A percentile compares a stretch with the other conserved stretches of the same genome.
phyloP scores from a whole-genome alignment of 805 yeast genomes.

The Zygosaccharomyces pseudorouxii region DNA sequence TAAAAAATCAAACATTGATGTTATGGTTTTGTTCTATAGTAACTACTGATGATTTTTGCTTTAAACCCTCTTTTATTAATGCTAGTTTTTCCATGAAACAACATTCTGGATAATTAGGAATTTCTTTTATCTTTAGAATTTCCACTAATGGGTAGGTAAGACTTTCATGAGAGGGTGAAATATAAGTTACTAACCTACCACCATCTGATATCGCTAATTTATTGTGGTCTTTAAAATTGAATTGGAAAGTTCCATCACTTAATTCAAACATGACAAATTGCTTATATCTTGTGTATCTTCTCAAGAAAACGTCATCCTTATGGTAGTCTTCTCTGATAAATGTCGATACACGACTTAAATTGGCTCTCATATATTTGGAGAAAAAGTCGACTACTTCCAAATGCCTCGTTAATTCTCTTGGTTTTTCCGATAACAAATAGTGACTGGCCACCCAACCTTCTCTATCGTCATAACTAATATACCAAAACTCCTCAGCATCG shows the following conservation, averaged over 20 bases:
- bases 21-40: slow-evolving; percentile 22
- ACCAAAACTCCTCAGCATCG: slow-evolving; percentile 62
- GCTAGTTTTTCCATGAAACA: slow-evolving; percentile 44
- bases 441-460: slow-evolving; percentile 54
- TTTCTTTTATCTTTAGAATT: slow-evolving; percentile 44
- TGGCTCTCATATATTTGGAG: slow-evolving; percentile 86
- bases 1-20: background rate
- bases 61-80: slow-evolving; percentile 63
- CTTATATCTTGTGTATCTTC: slow-evolving; percentile 75
- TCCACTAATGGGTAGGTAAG: slow-evolving; percentile 57
- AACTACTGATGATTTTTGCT: slow-evolving; percentile 34
- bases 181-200: slow-evolving; percentile 74
- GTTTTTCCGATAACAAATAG: slow-evolving; percentile 40
- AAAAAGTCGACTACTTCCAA: slow-evolving; percentile 84
- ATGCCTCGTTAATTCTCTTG: slow-evolving; percentile 56
- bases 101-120: slow-evolving; percentile 46
- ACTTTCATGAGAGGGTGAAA: slow-evolving; percentile 70
- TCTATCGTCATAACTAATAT: slow-evolving; percentile 45
- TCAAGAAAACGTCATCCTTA: slow-evolving; percentile 66
- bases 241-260: slow-evolving; percentile 89
- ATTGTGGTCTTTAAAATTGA: slow-evolving; percentile 93
- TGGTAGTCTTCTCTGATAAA: slow-evolving; percentile 48
- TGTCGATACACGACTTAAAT: slow-evolving; percentile 70
- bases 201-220: slow-evolving; percentile 74
- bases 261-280: slow-evolving; percentile 87